Percentiles rank a stretch among this genome's conserved stretches.
phyloP scores from a whole-genome alignment of 2,329 filamentous ascomycete genomes.

The Colletotrichum sidae region DNA sequence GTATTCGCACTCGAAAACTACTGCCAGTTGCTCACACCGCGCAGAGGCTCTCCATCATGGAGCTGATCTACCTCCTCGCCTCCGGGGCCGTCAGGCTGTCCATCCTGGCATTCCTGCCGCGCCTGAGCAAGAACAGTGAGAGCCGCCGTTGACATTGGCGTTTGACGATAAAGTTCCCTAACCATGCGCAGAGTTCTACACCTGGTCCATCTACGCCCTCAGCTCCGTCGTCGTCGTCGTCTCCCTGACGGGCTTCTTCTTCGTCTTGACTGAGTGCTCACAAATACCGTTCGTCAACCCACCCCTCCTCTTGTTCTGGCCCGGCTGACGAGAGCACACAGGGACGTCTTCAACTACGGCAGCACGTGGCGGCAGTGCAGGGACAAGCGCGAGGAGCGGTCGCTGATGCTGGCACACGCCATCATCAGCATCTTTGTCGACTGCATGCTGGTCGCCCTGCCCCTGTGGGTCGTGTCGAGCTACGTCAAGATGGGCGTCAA shows the following conservation, averaged over 20 bases:
- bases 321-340: constrained; percentile 3
- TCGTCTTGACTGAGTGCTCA: constrained; percentile 40
- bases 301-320: fast-evolving
- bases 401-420: constrained; percentile 50
- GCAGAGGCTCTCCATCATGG: constrained; percentile 26
- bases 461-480: constrained; percentile 50
- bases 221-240: constrained; percentile 35
- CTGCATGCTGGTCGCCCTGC: constrained; percentile 47
- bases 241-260: constrained; percentile 39
- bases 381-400: constrained; percentile 38
- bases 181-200: constrained; percentile 11
- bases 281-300: constrained; percentile 37
- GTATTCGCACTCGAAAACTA: not conserved
- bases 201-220: constrained; percentile 30
- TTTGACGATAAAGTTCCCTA: too few relatives aligned
- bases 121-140: constrained; percentile 49
- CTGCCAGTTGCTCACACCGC: not conserved
- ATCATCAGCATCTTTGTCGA: constrained; percentile 49
- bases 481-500: constrained; percentile 50
- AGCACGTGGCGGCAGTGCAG: constrained; percentile 42
- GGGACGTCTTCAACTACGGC: constrained; percentile 28
- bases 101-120: constrained; percentile 49
- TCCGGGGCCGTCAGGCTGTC: constrained; percentile 48
- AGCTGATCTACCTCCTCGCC: constrained; percentile 45
- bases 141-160: too few relatives aligned